Percentiles rank a stretch among this genome's conserved stretches.
These are phyloP conservation scores for Lipomyces sp. DNA, from an alignment of 805 yeast genomes.

Conservation along the genomic window DNA sequence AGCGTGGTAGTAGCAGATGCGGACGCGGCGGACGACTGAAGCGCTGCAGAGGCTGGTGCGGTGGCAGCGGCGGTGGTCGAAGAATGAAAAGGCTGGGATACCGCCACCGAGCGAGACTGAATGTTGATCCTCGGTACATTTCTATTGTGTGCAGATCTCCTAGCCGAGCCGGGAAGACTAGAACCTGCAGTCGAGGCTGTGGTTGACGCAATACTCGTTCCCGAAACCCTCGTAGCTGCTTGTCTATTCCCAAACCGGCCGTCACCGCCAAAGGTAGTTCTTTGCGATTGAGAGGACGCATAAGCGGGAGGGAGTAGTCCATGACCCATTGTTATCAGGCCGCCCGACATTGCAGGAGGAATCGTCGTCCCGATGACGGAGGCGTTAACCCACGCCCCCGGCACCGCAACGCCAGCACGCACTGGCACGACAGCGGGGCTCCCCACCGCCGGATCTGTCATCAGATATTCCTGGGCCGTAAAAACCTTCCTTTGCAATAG, in stretches of 20 bases:
- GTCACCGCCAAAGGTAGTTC: no score
- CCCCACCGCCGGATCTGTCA: conserved; percentile 21
- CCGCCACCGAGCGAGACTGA: not conserved
- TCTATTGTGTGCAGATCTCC: no score
- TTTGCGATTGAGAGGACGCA: no score
- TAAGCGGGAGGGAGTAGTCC: no score
- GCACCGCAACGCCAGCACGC: not conserved
- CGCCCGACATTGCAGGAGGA: not conserved
- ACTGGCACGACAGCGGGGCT: conserved; percentile 17
- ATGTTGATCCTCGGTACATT: conserved; percentile 5
- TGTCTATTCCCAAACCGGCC: no score
- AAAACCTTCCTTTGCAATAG: conserved; percentile 10
- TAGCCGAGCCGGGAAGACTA: no score
- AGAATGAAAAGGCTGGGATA: no score
- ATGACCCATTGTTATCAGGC: no score
- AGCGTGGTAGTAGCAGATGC: no score
- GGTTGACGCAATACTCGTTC: not conserved
- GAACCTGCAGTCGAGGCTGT: no score
- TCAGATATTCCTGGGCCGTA: conserved; percentile 10
- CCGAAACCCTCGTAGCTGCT: not conserved
- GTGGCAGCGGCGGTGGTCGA: no score
- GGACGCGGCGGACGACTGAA: not conserved
- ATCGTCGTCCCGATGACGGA: not conserved
- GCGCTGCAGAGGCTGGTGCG: not conserved
- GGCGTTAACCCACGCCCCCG: not conserved